phyloP scores from a whole-genome alignment of 2,329 filamentous ascomycete genomes.

The Dothistroma pini region DNA sequence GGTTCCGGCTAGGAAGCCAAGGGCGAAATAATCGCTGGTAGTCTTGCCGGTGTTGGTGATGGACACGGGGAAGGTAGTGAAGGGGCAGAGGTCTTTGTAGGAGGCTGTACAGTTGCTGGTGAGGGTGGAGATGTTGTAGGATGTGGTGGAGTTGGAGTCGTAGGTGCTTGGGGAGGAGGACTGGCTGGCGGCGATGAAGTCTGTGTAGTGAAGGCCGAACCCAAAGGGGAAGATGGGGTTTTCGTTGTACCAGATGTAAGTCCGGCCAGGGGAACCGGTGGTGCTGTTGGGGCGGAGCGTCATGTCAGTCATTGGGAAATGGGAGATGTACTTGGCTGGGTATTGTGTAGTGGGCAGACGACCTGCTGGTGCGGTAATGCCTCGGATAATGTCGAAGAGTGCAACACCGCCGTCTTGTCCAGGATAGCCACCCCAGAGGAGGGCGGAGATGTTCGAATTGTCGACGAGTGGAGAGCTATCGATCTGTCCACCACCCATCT shows the following conservation, averaged over 20 bases:
- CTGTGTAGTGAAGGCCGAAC: slow-evolving; percentile 57
- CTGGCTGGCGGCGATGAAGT: slow-evolving; percentile 39
- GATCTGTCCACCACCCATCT: slow-evolving; percentile 51
- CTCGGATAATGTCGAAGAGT: slow-evolving; percentile 53
- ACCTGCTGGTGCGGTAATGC: slow-evolving; percentile 50
- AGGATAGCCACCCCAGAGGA: slow-evolving; percentile 59
- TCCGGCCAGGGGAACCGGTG: slow-evolving; percentile 49
- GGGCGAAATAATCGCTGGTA: slow-evolving; percentile 52
- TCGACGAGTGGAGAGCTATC: slow-evolving; percentile 50
- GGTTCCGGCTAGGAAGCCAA: slow-evolving; percentile 49
- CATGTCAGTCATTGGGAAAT: slow-evolving; percentile 56
- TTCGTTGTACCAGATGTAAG: slow-evolving; percentile 57
- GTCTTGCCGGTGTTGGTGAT: slow-evolving; percentile 49
- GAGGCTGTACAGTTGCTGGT: slow-evolving; percentile 35
- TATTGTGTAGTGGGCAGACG: slow-evolving; percentile 56
- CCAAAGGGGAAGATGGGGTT: slow-evolving; percentile 53
- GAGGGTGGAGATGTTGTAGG: slow-evolving; percentile 38
- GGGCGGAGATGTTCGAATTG: slow-evolving; percentile 48
- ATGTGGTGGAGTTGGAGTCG: slow-evolving; percentile 10
- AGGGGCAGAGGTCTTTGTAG: slow-evolving; percentile 44
- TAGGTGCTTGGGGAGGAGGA: slow-evolving; percentile 10
- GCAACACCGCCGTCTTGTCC: slow-evolving; percentile 58
- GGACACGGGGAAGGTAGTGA: slow-evolving; percentile 41
- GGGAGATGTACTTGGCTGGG: slow-evolving; percentile 48
- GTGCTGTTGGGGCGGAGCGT: slow-evolving; percentile 46